phyloP scores from a whole-genome alignment of 2,329 filamentous ascomycete genomes.

The Thielaviopsis ethacetica region DNA sequence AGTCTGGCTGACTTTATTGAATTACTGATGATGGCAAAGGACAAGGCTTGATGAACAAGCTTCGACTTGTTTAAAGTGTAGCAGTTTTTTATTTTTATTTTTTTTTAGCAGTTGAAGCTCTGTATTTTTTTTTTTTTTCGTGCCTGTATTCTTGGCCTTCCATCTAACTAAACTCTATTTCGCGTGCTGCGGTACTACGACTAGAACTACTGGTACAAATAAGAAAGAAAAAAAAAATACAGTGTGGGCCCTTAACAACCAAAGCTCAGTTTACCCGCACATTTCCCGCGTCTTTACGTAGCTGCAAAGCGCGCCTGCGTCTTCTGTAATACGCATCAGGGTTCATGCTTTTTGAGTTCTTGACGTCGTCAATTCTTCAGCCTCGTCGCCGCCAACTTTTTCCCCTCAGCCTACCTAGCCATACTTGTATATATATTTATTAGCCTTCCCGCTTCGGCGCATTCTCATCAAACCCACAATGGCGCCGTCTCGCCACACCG shows the following conservation, averaged over 20 bases:
- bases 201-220: too few species aligned
- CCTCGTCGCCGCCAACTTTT: not conserved
- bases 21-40: not conserved
- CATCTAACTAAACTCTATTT: not conserved
- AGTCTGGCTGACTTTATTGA: not conserved
- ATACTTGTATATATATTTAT: not conserved
- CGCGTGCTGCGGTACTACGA: not conserved
- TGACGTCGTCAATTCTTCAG: not conserved
- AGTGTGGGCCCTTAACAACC: not conserved
- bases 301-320: not conserved
- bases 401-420: not conserved
- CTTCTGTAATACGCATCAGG: not conserved
- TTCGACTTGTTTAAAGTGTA: not conserved
- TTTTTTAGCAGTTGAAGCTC: not conserved
- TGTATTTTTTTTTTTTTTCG: not conserved
- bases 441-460: not conserved
- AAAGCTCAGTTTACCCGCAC: not conserved
- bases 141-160: not conserved
- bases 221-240: too few species aligned
- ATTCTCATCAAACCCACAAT: not conserved
- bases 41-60: not conserved
- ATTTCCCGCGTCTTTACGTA: not conserved
- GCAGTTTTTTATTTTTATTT: not conserved
- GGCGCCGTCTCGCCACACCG: slow-evolving; percentile 34
- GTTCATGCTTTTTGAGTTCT: not conserved